Conservation (phyloP, 202 grass and related monocot species). For the Eragrostis tef region DNA sequence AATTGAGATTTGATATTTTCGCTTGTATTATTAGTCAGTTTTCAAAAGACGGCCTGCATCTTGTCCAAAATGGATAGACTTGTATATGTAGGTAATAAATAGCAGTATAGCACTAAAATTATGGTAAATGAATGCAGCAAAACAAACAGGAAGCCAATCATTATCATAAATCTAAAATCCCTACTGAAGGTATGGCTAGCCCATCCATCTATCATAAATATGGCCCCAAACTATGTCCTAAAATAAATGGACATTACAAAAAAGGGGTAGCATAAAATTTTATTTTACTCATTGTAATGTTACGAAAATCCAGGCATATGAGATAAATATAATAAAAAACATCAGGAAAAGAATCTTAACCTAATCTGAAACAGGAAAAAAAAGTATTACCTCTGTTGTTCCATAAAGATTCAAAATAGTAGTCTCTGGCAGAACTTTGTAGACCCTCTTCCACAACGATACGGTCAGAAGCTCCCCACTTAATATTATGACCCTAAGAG, state of each 20-base stretch:
- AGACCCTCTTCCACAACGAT: slow-evolving; percentile 66
- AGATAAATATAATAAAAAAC: slow-evolving; percentile 2
- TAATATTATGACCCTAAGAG: slow-evolving; percentile 77
- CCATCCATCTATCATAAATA: neutral
- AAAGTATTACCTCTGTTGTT: slow-evolving; percentile 77
- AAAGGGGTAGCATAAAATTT: neutral
- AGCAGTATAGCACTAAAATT: neutral
- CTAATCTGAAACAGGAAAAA: slow-evolving; percentile 28
- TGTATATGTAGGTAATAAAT: slow-evolving; percentile 1
- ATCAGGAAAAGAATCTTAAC: neutral
- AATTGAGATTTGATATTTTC: neutral
- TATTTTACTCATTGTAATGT: neutral
- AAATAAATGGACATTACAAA: neutral
- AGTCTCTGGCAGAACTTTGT: slow-evolving; percentile 64
- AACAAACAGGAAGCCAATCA: slow-evolving; percentile 18
- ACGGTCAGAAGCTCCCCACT: slow-evolving; percentile 76
- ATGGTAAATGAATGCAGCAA: neutral
- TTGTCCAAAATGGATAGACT: neutral
- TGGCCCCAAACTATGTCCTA: neutral
- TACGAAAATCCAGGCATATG: neutral
- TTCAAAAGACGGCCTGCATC: neutral
- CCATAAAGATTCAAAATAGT: slow-evolving; percentile 88
- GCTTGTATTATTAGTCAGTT: neutral
- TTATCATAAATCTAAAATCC: neutral
- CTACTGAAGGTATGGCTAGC: neutral